Evolutionary conservation across 1,284 basidiomycete genomes (phyloP), one percentile per base, ranked within the genome.

Genomic region (Athelia psychrophila): DNA sequence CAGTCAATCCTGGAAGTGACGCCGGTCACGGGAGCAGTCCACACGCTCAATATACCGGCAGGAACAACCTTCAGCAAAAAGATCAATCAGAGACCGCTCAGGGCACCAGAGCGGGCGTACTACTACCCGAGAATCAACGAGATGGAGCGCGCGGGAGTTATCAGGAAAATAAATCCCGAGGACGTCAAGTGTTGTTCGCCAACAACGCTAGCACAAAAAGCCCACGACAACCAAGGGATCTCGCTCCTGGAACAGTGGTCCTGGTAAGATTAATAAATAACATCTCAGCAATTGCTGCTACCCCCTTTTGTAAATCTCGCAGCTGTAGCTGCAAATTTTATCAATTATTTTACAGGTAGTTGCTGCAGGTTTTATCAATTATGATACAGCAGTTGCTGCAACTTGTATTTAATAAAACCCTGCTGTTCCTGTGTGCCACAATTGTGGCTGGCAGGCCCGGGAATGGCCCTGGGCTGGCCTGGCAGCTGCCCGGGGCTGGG

Each of bases 1-100:
- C 56, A 69, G 2, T 60, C 60, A 16, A 42, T 70, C 3, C 50
- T 54, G 13, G 64, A 69, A 47, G 66, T 69, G 2, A 53, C 40
- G 12, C 54, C 55, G 10, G 56, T 61, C 1, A 40, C 48, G 9
- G 53, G 46, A 16, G 56, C 51, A 9, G 44, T 49, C 0, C 61
- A 62, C 53, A 50, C 24, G 6, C 58, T 66, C 0, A 52, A 62
- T 25, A 45, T 65, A 2, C 57, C 57, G 0, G 16, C 42, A 13
- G 54, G 52, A 3, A 50, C 53, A 1, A 54, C 19, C 13, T 57
- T 61, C 44, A 38, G 32, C 6, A 44, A 18, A 8, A 38, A 27
- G n/a, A 46, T 55, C 2, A n/a, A 56, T 10, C 23, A 25, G 35
- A 24, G 22, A 18, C 22, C 25, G 24, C 33, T 42, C 6, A 42